These are phyloP conservation scores for Metschnikowia matae DNA, from an alignment of 805 yeast species.

Conservation along the genomic window DNA sequence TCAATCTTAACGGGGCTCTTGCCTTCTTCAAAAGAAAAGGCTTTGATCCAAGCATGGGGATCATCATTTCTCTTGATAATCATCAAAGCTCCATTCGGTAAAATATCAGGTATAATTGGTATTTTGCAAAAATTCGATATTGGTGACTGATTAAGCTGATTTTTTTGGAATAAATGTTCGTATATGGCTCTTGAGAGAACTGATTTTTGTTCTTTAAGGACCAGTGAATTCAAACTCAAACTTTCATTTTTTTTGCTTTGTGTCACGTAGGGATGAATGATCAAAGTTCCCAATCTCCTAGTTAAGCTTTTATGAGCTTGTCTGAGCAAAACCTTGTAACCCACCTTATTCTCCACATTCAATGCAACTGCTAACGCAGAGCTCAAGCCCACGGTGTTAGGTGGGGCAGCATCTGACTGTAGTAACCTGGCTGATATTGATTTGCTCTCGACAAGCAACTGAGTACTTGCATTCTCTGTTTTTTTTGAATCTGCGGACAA, in stretches of 20 bases:
- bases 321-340: conserved; percentile 52
- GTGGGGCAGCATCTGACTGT: conserved; percentile 29
- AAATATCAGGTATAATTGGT: conserved; percentile 43
- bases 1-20: conserved; percentile 39
- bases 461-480: conserved; percentile 9
- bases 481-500: conserved; percentile 5
- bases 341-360: conserved; percentile 46
- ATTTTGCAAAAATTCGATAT: conserved; percentile 50
- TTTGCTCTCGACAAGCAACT: conserved; percentile 30
- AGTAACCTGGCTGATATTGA: conserved; percentile 51
- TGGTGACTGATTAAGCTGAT: conserved; percentile 27
- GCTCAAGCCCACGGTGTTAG: conserved; percentile 50
- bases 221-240: conserved; percentile 25
- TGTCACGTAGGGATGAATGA: conserved; percentile 53
- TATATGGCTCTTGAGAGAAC: conserved; percentile 20
- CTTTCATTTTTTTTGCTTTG: conserved; percentile 32
- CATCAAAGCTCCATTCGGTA: conserved; percentile 61
- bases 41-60: conserved; percentile 38
- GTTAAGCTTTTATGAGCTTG: conserved; percentile 35
- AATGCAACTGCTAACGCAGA: conserved; percentile 51
- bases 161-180: conserved; percentile 16
- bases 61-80: conserved; percentile 48
- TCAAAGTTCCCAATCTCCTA: conserved; percentile 37
- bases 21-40: conserved; percentile 23
- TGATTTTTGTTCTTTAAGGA: conserved; percentile 26